Evolutionary conservation across 192 early-diverging fungal species (phyloP), one percentile per base, ranked within the genome.

Genomic region (Rhizophagus clarus): DNA sequence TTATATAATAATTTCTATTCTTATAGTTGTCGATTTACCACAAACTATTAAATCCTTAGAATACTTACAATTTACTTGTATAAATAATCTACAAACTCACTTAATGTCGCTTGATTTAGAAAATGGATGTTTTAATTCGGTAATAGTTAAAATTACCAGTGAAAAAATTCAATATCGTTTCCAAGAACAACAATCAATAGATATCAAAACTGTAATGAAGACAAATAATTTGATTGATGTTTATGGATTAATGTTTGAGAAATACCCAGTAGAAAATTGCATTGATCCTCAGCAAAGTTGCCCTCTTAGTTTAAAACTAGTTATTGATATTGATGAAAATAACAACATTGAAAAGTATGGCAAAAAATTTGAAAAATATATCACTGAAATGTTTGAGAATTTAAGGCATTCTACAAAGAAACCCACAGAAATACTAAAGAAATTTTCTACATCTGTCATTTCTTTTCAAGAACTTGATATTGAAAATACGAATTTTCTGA

Each of bases 161-260:
- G 76, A 47, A 5, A 77, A 77, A 34, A 68, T 37, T 47, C 61
- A 77, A 47, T 77, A 56, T 24, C 29, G 31, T 60, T 77, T 67
- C 28, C 26, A 77, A 60, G 34, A 49, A 42, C 22, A 49, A 28
- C 10, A 47, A 29, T 47, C 29, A 49, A 34, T 4, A 3, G 34
- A 34, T 5, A 64, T 77, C 49, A 42, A 77, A 24, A 42, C n/a
- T 15, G 47, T 29, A 6, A 64, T n/a, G 0, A 77, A 15, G 24
- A 2, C 31, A 49, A 77, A 77, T 45, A 40, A 45, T 11, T 22
- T 49, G 11, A 20, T 77, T 1, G 63, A 77, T 77, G 76, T 32
- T 17, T 77, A 77, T 68, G 15, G 9, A 17, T 31, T 67, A 29
- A 22, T 77, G 40, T 77, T 77, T 29, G 32, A 24, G 24, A 77